Conservation (phyloP, 1,139 yeast genomes). For the Kluyveromyces sp. region DNA sequence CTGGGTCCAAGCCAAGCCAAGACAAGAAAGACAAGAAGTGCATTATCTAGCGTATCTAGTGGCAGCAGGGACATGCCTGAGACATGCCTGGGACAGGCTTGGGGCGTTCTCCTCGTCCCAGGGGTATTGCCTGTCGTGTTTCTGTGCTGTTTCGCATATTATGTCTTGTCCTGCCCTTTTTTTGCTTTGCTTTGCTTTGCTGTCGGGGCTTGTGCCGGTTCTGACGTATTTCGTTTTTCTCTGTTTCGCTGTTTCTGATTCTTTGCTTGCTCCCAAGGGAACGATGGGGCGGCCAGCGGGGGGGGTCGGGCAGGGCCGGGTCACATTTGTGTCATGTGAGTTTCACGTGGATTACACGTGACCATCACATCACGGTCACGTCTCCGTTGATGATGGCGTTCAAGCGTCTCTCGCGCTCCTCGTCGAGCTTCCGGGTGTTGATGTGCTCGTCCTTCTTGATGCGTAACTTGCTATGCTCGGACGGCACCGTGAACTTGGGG, state of each 20-base stretch:
- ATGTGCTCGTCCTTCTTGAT: slow-evolving; percentile 29
- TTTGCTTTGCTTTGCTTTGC: neutral
- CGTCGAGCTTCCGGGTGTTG: slow-evolving; percentile 29
- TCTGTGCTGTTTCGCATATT: no score
- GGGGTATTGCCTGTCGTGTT: no score
- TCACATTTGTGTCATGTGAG: neutral
- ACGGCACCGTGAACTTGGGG: slow-evolving; percentile 19
- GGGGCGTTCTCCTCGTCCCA: no score
- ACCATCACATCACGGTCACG: slow-evolving; percentile 5
- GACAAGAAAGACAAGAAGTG: no score
- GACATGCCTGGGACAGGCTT: no score
- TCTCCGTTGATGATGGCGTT: slow-evolving; percentile 31
- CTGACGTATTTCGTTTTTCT: neutral
- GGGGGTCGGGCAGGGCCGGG: neutral
- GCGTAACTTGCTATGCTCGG: slow-evolving; percentile 19
- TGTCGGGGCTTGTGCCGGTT: neutral
- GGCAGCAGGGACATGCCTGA: no score
- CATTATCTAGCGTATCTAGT: no score
- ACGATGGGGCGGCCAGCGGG: neutral
- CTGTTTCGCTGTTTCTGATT: no score
- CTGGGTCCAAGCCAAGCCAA: no score
- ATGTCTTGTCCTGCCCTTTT: no score
- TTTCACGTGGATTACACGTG: neutral
- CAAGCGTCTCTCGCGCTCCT: slow-evolving; percentile 29
- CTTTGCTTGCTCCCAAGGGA: neutral